Percentiles rank a stretch among this genome's conserved stretches.
Conservation (phyloP, 768 basidiomycete species). For the Termitomyces sp. region DNA sequence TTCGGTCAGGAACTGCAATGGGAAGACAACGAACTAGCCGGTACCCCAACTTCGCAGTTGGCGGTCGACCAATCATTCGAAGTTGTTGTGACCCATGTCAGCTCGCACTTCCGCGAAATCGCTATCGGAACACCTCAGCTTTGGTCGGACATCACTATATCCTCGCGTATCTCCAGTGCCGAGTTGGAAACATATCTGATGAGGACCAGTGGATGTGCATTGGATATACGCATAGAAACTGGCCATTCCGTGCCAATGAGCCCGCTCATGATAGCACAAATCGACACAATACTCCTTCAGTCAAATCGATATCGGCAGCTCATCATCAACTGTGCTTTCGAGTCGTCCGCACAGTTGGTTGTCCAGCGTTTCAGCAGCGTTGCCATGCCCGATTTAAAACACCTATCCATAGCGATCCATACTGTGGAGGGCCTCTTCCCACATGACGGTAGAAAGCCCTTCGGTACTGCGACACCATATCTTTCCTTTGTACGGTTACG, state of each 20-base stretch:
- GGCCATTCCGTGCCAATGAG: neutral
- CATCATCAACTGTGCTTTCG: conserved; percentile 22
- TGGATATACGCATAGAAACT: conserved; percentile 29
- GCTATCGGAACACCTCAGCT: conserved; percentile 31
- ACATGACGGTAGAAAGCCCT: conserved; percentile 21
- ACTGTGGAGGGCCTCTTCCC: conserved; percentile 20
- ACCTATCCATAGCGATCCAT: conserved; percentile 33
- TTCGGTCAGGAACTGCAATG: conserved; percentile 16
- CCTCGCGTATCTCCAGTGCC: conserved; percentile 13
- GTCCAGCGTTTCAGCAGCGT: conserved; percentile 24
- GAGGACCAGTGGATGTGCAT: conserved; percentile 25
- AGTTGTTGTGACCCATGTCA: conserved; percentile 33
- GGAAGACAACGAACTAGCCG: conserved; percentile 9
- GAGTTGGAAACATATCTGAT: conserved; percentile 24
- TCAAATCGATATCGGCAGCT: conserved; percentile 32
- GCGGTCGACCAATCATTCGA: conserved; percentile 24
- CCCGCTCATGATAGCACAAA: conserved; percentile 16
- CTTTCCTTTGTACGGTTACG: conserved; percentile 37
- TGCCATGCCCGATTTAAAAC: conserved; percentile 27
- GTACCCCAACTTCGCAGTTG: neutral
- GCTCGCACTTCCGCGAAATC: conserved; percentile 30
- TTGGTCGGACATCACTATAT: conserved; percentile 34
- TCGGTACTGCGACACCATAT: conserved; percentile 18
- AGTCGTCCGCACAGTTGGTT: conserved; percentile 19
- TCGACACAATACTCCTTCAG: conserved; percentile 26